phyloP scores from a whole-genome alignment of 208 protist species.

The Crithidia sp. region DNA sequence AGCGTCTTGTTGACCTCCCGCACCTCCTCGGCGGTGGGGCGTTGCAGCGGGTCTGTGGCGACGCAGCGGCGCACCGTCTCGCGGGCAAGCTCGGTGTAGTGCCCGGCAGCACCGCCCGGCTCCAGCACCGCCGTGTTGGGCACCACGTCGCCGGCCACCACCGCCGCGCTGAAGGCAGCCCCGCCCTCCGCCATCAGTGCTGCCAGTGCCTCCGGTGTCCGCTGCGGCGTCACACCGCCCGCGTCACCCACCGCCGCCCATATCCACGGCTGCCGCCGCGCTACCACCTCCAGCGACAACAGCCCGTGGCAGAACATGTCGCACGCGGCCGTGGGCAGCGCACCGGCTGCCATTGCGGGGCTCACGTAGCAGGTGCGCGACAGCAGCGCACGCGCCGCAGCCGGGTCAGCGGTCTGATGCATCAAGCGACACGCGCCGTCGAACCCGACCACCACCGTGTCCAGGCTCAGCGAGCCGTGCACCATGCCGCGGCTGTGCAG shows the following conservation, averaged over 20 bases:
- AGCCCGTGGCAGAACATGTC: conserved; percentile 76
- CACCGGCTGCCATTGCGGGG: conserved; percentile 61
- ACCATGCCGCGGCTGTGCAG: conserved; percentile 56
- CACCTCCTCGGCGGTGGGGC: not conserved
- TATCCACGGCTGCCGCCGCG: conserved; percentile 29
- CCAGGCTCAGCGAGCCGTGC: conserved; percentile 70
- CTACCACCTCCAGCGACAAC: conserved; percentile 59
- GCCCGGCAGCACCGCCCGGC: not conserved
- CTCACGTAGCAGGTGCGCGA: conserved; percentile 61
- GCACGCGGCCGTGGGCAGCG: conserved; percentile 38
- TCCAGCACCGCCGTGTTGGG: conserved; percentile 4
- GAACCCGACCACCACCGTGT: conserved; percentile 64
- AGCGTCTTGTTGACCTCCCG: not conserved
- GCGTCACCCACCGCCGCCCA: conserved; percentile 28
- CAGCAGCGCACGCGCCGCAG: conserved; percentile 25
- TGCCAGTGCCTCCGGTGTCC: not conserved
- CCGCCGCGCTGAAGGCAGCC: conserved; percentile 2
- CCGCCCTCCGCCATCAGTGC: conserved; percentile 4
- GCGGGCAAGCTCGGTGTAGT: not conserved
- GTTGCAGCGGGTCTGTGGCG: not conserved
- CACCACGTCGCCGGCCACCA: conserved; percentile 15
- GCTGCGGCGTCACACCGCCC: not conserved
- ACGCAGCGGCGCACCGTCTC: not conserved
- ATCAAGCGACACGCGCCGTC: conserved; percentile 67
- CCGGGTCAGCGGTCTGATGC: conserved; percentile 37